Conservation (phyloP, 2,329 filamentous ascomycete genomes). For the Aspergillus sp. region DNA sequence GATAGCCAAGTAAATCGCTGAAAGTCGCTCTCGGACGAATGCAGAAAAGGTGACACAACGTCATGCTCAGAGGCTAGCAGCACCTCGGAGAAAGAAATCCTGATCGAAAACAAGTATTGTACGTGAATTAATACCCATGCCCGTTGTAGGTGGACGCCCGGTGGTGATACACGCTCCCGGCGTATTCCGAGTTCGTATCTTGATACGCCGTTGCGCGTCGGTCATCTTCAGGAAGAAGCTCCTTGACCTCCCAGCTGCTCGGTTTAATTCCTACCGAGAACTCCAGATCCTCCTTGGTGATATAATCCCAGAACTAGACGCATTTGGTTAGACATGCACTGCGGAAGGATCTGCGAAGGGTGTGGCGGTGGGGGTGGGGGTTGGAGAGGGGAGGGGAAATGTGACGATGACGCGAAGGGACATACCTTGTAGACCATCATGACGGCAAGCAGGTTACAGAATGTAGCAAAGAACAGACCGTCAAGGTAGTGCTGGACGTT, state of each 20-base stretch:
- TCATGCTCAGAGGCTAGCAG: neutral
- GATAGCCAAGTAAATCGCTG: neutral
- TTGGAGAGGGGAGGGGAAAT: neutral
- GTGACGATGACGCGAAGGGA: conserved; percentile 5
- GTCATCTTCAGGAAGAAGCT: conserved; percentile 80
- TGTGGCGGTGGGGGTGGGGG: too few relatives aligned
- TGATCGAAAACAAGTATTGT: neutral
- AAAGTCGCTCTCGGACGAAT: neutral
- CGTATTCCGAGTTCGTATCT: conserved; percentile 57
- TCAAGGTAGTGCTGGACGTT: conserved; percentile 90
- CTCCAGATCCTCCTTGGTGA: conserved; percentile 96
- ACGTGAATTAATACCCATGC: conserved; percentile 37
- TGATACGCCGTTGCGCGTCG: conserved; percentile 73
- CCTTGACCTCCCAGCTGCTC: conserved; percentile 99
- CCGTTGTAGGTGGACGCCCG: conserved; percentile 43
- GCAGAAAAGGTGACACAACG: neutral
- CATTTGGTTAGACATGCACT: conserved; percentile 1
- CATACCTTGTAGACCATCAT: conserved; percentile 99
- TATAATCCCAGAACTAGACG: conserved; percentile 93
- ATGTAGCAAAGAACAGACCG: conserved; percentile 89
- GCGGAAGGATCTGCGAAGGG: conserved; percentile 20
- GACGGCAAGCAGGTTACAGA: conserved; percentile 89
- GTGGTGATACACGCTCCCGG: conserved; percentile 49
- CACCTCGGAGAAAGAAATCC: neutral
- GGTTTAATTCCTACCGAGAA: conserved; percentile 94